Conservation (phyloP, 495 filamentous ascomycete species). For the Lasiosphaeria ovina region DNA sequence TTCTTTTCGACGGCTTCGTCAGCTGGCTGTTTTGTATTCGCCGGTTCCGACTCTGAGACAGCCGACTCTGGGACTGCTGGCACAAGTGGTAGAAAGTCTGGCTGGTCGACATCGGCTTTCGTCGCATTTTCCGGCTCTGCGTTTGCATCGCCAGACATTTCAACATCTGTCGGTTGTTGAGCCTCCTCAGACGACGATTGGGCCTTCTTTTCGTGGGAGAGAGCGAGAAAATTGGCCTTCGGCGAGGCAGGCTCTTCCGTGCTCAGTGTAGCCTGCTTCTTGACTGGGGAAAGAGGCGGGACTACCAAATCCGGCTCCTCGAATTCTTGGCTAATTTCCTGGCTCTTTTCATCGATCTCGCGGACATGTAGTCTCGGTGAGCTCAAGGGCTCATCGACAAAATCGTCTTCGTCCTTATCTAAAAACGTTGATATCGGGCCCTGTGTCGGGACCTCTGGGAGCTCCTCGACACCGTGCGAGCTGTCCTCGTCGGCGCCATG, state of each 20-base stretch:
- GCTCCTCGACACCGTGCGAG: constrained; percentile 49
- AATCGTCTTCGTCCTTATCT: constrained; percentile 62
- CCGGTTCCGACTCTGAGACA: constrained; percentile 7
- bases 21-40: constrained; percentile 9
- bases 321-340: constrained; percentile 23
- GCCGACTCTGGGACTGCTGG: constrained; percentile 1
- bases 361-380: constrained; percentile 52
- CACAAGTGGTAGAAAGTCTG: background rate
- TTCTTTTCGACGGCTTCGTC: constrained; percentile 13
- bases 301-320: constrained; percentile 47
- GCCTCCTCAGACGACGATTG: too few relatives aligned
- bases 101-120: background rate
- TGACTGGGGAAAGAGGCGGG: constrained; percentile 51
- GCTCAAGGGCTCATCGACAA: constrained; percentile 68
- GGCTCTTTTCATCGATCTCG: constrained; percentile 34
- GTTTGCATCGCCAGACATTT: too few relatives aligned
- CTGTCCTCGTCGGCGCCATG: constrained; percentile 66
- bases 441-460: constrained; percentile 42
- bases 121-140: too few relatives aligned
- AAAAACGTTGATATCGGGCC: constrained; percentile 39
- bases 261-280: constrained; percentile 22
- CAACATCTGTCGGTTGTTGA: too few relatives aligned
- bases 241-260: background rate
- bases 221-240: background rate
- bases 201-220: background rate